A percentile compares a stretch with the other conserved stretches of the same genome.
These are phyloP conservation scores for Podila minutissima DNA, from an alignment of 192 early-diverging fungal genomes.

Conservation along the genomic window DNA sequence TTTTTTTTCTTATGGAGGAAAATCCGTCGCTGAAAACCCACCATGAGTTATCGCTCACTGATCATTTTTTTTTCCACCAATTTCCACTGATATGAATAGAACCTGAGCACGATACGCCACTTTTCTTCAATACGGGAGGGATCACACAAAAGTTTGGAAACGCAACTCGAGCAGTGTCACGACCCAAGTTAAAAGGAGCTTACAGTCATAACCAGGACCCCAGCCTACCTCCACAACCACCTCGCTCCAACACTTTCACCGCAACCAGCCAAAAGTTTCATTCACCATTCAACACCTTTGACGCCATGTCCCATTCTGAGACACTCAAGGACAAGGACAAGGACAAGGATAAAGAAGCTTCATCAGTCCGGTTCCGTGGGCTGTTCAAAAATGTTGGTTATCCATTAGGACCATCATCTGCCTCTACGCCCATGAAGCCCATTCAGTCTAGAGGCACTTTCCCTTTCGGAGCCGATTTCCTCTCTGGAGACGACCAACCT, in stretches of 20 bases:
- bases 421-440: conserved; percentile 7
- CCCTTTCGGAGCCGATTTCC: conserved; percentile 21
- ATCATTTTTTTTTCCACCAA: neutral
- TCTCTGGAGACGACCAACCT: conserved; percentile 45
- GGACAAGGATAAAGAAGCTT: conserved; percentile 19
- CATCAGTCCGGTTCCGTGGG: conserved; percentile 24
- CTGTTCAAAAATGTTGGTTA: conserved; percentile 39
- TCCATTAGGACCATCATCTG: neutral
- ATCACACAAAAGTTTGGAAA: conserved; percentile 13
- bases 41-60: neutral
- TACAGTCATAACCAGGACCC: neutral
- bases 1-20: neutral
- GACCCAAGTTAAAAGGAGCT: neutral
- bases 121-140: conserved; percentile 27
- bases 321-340: conserved; percentile 6
- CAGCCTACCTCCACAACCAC: conserved; percentile 29
- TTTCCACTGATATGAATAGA: conserved; percentile 15
- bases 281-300: neutral
- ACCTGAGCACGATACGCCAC: neutral
- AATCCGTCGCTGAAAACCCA: neutral
- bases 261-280: neutral
- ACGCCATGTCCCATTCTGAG: neutral
- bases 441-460: conserved; percentile 11
- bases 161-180: neutral
- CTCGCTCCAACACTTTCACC: conserved; percentile 4